Percentiles rank a stretch among this genome's conserved stretches.
These are phyloP conservation scores for Primulina eburnea DNA, from an alignment of 257 asterid genomes.

Conservation along the genomic window DNA sequence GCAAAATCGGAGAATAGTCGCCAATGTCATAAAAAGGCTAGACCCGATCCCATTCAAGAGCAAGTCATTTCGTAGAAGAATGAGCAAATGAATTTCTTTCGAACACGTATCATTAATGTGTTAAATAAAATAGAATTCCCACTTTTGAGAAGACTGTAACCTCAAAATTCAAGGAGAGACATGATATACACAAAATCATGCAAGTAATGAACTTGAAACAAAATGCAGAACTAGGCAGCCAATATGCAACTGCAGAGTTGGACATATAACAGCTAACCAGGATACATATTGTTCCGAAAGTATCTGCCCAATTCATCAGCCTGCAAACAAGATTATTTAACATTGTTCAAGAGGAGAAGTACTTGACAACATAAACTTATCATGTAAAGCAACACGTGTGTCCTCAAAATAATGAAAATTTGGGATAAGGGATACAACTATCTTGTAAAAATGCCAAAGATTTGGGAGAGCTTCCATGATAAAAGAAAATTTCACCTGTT, in stretches of 20 bases:
- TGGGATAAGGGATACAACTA: neutral
- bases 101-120: neutral
- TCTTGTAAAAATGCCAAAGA: slow-evolving; percentile 4
- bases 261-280: slow-evolving; percentile 52
- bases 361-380: slow-evolving; percentile 13
- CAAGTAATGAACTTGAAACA: slow-evolving; percentile 9
- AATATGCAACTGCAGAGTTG: slow-evolving; percentile 15
- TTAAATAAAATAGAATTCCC: neutral
- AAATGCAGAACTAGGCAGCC: slow-evolving; percentile 16
- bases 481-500: slow-evolving; percentile 54
- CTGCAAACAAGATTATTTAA: slow-evolving; percentile 43
- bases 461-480: slow-evolving; percentile 21
- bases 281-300: slow-evolving; percentile 92
- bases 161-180: neutral
- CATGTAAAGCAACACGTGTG: neutral
- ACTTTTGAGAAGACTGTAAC: neutral
- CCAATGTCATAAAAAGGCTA: slow-evolving; percentile 18
- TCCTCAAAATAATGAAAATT: slow-evolving; percentile 7
- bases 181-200: neutral
- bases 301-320: slow-evolving; percentile 98
- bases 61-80: slow-evolving; percentile 3
- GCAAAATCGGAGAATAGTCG: slow-evolving; percentile 5
- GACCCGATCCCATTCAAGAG: neutral
- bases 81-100: neutral
- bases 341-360: slow-evolving; percentile 18